These are phyloP conservation scores for Blastocystis sp. DNA, from an alignment of 352 stramenopile genomes.

Conservation along the genomic window DNA sequence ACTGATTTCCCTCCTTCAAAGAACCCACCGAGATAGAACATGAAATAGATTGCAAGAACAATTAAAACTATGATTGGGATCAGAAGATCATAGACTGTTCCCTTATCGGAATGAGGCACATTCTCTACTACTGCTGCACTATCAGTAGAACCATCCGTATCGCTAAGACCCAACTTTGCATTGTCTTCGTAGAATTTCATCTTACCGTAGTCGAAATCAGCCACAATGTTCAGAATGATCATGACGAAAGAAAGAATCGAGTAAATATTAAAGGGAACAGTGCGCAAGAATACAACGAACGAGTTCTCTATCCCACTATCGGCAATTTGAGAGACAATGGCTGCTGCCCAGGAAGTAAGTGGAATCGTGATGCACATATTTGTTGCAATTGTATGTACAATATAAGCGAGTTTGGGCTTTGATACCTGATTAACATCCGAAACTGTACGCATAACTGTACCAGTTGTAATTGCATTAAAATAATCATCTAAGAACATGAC, in stretches of 20 bases:
- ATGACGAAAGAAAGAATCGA: conserved; percentile 40
- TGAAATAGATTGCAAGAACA: conserved; percentile 84
- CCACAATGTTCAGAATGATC: conserved; percentile 28
- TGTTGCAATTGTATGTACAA: conserved; percentile 52
- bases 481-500: conserved; percentile 67
- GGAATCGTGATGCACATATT: conserved; percentile 66
- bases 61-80: conserved; percentile 84
- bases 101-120: conserved; percentile 20
- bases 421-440: conserved; percentile 61
- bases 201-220: conserved; percentile 57
- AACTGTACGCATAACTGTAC: conserved; percentile 60
- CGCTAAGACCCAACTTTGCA: conserved; percentile 30
- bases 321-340: conserved; percentile 60
- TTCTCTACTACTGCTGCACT: not conserved
- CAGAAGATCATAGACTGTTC: conserved; percentile 80
- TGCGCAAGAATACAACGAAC: conserved; percentile 45
- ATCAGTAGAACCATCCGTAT: conserved; percentile 26
- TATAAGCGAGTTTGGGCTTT: conserved; percentile 46
- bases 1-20: conserved; percentile 35
- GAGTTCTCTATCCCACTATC: conserved; percentile 38
- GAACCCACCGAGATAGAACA: conserved; percentile 66
- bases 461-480: conserved; percentile 66
- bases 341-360: conserved; percentile 52
- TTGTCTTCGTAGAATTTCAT: conserved; percentile 68
- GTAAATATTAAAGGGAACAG: conserved; percentile 64